A percentile compares a stretch with the other conserved stretches of the same genome.
Evolutionary conservation across 768 basidiomycete species (phyloP).

Genomic region (Termitomyces eurrhizus): DNA sequence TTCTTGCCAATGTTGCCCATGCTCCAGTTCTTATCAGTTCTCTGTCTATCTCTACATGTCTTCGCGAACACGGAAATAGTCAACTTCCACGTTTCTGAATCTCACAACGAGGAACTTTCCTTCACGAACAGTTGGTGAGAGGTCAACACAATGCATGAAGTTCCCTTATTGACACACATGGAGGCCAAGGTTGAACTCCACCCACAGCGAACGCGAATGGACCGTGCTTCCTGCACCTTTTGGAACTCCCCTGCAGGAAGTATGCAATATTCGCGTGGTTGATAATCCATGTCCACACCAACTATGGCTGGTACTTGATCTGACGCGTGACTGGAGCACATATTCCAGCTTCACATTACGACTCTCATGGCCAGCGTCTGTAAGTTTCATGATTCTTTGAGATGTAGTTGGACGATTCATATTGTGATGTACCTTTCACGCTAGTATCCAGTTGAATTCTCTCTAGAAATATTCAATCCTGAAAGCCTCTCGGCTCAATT

Average conservation of each 20-base stretch:
- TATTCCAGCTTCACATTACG: slow-evolving; percentile 48
- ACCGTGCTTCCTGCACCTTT: slow-evolving; percentile 39
- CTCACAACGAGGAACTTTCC: slow-evolving; percentile 15
- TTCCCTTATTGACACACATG: neutral
- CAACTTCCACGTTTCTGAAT: slow-evolving; percentile 41
- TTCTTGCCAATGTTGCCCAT: neutral
- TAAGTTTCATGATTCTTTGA: slow-evolving; percentile 25
- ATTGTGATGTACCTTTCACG: neutral
- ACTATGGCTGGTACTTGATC: slow-evolving; percentile 45
- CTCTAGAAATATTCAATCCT: slow-evolving; percentile 35
- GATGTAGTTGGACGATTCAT: neutral
- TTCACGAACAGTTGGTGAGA: slow-evolving; percentile 26
- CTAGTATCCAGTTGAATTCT: slow-evolving; percentile 44
- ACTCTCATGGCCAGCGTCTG: slow-evolving; percentile 54
- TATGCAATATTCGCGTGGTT: slow-evolving; percentile 28
- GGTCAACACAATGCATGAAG: neutral
- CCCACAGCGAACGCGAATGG: slow-evolving; percentile 30
- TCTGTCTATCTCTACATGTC: slow-evolving; percentile 12
- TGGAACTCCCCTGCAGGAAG: slow-evolving; percentile 29
- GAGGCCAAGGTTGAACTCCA: slow-evolving; percentile 34
- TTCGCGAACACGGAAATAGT: slow-evolving; percentile 65
- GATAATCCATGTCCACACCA: slow-evolving; percentile 34
- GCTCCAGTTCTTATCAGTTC: slow-evolving; percentile 1
- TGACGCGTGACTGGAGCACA: slow-evolving; percentile 37
- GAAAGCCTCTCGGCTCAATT: slow-evolving; percentile 20